Evolutionary conservation across 768 basidiomycete genomes (phyloP), one percentile per base, ranked within the genome.

Genomic region (Podaxis rugospora): DNA sequence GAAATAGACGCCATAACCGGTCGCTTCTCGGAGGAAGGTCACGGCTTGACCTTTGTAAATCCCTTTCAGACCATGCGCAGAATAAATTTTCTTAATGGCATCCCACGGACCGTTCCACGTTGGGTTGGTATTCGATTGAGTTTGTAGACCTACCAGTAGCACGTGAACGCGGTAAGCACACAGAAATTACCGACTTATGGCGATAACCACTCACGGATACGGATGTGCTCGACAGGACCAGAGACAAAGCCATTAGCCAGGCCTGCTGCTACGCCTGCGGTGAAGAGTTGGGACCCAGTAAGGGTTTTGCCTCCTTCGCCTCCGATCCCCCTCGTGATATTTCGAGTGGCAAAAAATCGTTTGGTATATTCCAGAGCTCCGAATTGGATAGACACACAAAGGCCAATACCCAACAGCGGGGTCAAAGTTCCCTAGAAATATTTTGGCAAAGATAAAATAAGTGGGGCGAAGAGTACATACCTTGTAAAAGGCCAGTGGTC

Each of bases 301-400:
- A 95, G 80, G 10, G 74, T 74, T 67, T 78, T 80, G 4, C 92
- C 89, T n/a, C 81, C 81, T 36, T 80, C 75, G 4, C 92, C 88
- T 16, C 90, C 92, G 4, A 68, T 69, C 27, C 90, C 90, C 3
- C 71, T 71, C 7, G 72, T 71, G 51, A 81, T 59, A 69, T 95
- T 95, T 61, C 80, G 80, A 42, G 72, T 68, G 2, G 85, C 83
- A 67, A 95, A 95, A 66, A 80, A 78, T 16, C 95, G 86, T 72
- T 98, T 98, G 51, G 87, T 79, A 64, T 84, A 87, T 74, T 96
- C 94, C 61, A 98, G 80, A 28, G 86, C 93, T 59, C 87, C 95
- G 70, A 98, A 98, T 71, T 98, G 95, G 70, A 98, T 98, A 10
- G 94, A 95, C 4, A 98, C 95, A 68, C 95, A 98, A 42, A 92